Conservation (phyloP, 805 yeast genomes). For the Saccharomycopsis sp. region DNA sequence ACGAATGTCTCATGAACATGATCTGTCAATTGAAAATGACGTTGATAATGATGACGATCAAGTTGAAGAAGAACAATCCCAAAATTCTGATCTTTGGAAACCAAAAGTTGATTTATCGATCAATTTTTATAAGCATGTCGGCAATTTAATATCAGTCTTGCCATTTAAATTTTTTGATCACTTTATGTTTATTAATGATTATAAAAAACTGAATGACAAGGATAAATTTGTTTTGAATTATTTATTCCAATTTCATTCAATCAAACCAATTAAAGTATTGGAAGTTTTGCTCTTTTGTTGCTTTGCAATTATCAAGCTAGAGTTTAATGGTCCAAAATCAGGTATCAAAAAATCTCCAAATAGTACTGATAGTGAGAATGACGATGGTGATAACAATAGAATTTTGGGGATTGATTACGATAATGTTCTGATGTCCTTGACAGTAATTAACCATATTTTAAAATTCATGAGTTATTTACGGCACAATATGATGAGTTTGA, state of each 20-base stretch:
- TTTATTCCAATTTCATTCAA: slow-evolving; percentile 8
- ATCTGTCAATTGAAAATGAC: not conserved
- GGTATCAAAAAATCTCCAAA: not conserved
- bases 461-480: slow-evolving; percentile 10
- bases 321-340: not conserved
- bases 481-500: slow-evolving; percentile 2
- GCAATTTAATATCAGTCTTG: slow-evolving; percentile 1
- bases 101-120: slow-evolving; percentile 4
- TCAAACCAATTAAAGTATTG: slow-evolving; percentile 12
- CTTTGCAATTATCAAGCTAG: slow-evolving; percentile 2
- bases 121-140: slow-evolving; percentile 4
- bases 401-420: slow-evolving; percentile 6
- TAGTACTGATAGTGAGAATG: too few relatives aligned
- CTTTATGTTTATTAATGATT: slow-evolving; percentile 5
- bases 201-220: not conserved
- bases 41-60: not conserved
- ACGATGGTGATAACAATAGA: too few relatives aligned
- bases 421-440: slow-evolving; percentile 5
- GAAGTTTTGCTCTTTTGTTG: slow-evolving; percentile 10
- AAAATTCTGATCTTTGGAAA: not conserved
- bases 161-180: slow-evolving; percentile 9
- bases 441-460: slow-evolving; percentile 8
- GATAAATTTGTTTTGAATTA: slow-evolving; percentile 1
- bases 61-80: not conserved
- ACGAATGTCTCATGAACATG: not conserved